phyloP scores from a whole-genome alignment of 768 basidiomycete genomes.

The Neoboletus magnificus region DNA sequence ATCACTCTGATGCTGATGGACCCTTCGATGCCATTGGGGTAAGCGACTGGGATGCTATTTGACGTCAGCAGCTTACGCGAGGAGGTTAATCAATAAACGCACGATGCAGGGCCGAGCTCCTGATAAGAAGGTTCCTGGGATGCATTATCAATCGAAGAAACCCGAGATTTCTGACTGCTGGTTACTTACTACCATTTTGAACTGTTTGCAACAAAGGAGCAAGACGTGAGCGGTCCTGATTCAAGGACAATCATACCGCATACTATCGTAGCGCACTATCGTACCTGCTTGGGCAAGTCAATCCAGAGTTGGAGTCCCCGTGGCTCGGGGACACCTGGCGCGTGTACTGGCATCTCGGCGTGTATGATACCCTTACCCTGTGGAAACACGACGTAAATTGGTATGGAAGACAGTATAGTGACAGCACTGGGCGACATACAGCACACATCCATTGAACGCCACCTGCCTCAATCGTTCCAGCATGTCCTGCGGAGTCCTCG shows the following conservation, averaged over 20 bases:
- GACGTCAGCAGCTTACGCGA: background rate
- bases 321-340: constrained; percentile 62
- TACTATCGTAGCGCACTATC: constrained; percentile 28
- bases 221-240: constrained; percentile 15
- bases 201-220: constrained; percentile 38
- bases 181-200: constrained; percentile 67
- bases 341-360: constrained; percentile 86
- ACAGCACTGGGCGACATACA: constrained; percentile 37
- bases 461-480: constrained; percentile 70
- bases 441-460: constrained; percentile 97
- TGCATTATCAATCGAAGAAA: background rate
- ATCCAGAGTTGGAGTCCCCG: constrained; percentile 87
- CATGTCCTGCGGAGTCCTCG: constrained; percentile 89
- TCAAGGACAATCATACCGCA: background rate
- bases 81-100: constrained; percentile 19
- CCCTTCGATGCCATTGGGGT: constrained; percentile 67
- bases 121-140: constrained; percentile 76
- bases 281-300: constrained; percentile 69
- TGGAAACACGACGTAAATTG: constrained; percentile 1
- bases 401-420: background rate
- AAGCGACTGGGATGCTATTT: constrained; percentile 65
- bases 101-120: constrained; percentile 68
- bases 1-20: constrained; percentile 76
- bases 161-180: background rate
- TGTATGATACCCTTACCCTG: constrained; percentile 71